Base-by-base conservation (phyloP, 2,329 filamentous ascomycete species). In the Pseudocercospora fuligena region DNA sequence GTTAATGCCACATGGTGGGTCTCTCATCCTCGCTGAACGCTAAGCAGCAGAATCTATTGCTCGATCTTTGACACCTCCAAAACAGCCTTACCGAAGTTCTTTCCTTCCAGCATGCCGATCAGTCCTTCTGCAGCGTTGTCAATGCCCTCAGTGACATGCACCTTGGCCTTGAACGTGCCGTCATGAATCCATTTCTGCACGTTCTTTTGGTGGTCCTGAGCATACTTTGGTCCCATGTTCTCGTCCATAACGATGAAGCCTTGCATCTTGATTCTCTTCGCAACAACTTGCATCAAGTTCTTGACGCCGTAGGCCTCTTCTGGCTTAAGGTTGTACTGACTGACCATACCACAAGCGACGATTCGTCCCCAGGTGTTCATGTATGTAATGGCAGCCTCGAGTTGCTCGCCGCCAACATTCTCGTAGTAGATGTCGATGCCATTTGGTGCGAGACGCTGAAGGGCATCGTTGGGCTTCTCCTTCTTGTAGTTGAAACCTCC, bases 401-500 rank as follows among this genome's bases (percentile, higher is more conserved):
- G 83, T 69, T 91, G 89, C 78, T 92, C 90, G 46, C 90, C 91
- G 21, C 91, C 91, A 54, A 79, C 72, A 47, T 93, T 93, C 79
- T 93, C 91, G 75, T 90, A 94, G 82, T 93, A 93, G 76, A 93
- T 92, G 75, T 96, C 92, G 68, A 96, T 86, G 4, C 92, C 92
- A 12, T 93, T 79, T 0, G 92, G 92, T 0, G 91, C 91, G 19
- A 95, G 84, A 65, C 91, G 85, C 70, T 83, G 80, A 64, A 96
- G 83, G 0, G 91, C 92, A 11, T 90, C 89, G 0, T 80, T 76
- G 0, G 92, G 86, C 72, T 85, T 87, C 82, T 95, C 92, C 72
- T 87, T 93, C 86, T 95, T 94, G 85, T 96, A 96, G 84, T 96
- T 95, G 82, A 94, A 95, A 8, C 89, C 92, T 16, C 79, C 85